These are phyloP conservation scores for Ramularia endophylla DNA, from an alignment of 2,329 filamentous ascomycete species.

Conservation along the genomic window DNA sequence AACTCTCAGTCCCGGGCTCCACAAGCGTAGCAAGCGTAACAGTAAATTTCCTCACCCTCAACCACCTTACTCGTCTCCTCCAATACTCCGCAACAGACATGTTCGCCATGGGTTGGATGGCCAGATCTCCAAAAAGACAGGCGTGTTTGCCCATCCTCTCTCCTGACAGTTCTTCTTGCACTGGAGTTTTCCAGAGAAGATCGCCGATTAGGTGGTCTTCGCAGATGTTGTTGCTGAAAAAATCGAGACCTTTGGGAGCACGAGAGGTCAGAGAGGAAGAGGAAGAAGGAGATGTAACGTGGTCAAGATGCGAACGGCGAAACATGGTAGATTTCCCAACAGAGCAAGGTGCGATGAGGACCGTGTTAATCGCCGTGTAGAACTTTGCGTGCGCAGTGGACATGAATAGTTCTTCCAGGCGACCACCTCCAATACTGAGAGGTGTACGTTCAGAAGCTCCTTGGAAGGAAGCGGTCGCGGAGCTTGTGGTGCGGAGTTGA, in stretches of 20 bases:
- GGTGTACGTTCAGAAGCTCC: slow-evolving; percentile 17
- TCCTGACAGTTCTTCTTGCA: slow-evolving; percentile 32
- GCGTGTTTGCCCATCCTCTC: slow-evolving; percentile 67
- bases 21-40: slow-evolving; percentile 83
- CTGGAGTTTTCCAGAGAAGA: slow-evolving; percentile 69
- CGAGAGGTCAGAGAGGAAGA: too few species aligned
- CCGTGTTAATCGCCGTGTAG: slow-evolving; percentile 94
- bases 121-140: slow-evolving; percentile 77
- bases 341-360: slow-evolving; percentile 83
- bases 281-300: too few species aligned
- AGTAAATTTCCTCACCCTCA: slow-evolving; percentile 90
- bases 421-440: slow-evolving; percentile 57
- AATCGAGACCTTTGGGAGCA: slow-evolving; percentile 94
- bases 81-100: slow-evolving; percentile 75
- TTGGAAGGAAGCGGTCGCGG: slow-evolving; percentile 20
- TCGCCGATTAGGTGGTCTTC: slow-evolving; percentile 97
- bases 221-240: slow-evolving; percentile 93
- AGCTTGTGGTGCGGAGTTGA: slow-evolving; percentile 20
- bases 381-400: slow-evolving; percentile 93
- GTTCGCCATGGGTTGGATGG: slow-evolving; percentile 78
- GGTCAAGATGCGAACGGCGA: slow-evolving; percentile 80
- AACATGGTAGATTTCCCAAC: slow-evolving; percentile 99
- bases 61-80: slow-evolving; percentile 77
- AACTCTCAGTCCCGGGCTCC: slow-evolving; percentile 84
- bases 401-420: slow-evolving; percentile 92